phyloP scores from a whole-genome alignment of 2,329 filamentous ascomycete species.

The Colletotrichum scovillei region DNA sequence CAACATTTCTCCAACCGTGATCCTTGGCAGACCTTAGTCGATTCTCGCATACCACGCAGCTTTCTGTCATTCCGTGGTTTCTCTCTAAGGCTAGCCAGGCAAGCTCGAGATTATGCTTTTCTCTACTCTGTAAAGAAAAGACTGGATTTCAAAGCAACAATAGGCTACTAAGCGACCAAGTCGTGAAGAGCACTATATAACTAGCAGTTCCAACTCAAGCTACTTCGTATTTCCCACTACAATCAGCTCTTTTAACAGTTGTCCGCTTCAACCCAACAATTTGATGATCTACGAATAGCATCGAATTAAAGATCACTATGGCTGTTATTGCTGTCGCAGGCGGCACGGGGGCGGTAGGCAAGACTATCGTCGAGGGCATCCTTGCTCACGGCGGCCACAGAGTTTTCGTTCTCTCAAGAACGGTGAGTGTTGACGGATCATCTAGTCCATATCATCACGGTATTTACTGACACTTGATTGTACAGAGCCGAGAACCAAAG shows the following conservation, averaged over 20 bases:
- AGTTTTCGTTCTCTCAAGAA: slow-evolving; percentile 53
- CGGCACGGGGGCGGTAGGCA: slow-evolving; percentile 57
- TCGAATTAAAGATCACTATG: background rate
- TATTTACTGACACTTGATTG: background rate
- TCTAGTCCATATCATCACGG: too few relatives aligned
- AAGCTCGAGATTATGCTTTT: too few relatives aligned
- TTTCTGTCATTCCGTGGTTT: background rate
- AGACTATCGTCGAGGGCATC: slow-evolving; percentile 59
- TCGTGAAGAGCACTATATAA: background rate
- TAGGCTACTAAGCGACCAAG: background rate
- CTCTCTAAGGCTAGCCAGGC: too few relatives aligned
- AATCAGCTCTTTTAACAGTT: background rate
- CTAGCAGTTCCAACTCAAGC: background rate
- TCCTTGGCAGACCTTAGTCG: background rate
- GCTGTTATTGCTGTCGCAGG: slow-evolving; percentile 56
- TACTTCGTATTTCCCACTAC: background rate
- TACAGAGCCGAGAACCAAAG: background rate
- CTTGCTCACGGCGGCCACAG: slow-evolving; percentile 46
- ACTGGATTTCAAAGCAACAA: background rate
- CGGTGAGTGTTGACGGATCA: slow-evolving; percentile 39
- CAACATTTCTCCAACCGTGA: background rate
- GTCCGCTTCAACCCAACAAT: too few relatives aligned
- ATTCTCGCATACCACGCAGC: background rate
- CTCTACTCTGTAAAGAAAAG: too few relatives aligned
- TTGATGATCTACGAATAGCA: too few relatives aligned